Conservation (phyloP, 2,329 filamentous ascomycete species). For the Pestalotiopsis sp. region DNA sequence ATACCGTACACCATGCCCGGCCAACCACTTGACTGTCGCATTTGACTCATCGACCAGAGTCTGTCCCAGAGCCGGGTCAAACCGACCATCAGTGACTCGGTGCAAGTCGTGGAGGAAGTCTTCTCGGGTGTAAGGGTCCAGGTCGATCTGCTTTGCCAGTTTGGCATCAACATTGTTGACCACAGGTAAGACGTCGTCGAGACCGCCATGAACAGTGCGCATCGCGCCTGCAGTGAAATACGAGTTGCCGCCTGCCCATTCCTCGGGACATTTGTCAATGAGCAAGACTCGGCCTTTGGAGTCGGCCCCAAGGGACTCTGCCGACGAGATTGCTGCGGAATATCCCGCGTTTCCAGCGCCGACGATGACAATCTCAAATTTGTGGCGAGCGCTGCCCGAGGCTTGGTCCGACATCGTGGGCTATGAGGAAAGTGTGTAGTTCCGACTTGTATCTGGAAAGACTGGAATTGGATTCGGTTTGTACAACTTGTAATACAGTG, state of each 20-base stretch:
- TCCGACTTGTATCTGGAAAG: too few species aligned
- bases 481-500: neutral
- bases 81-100: constrained; percentile 57
- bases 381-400: neutral
- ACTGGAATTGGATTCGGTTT: too few species aligned
- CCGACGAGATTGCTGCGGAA: constrained; percentile 59
- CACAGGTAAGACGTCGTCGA: constrained; percentile 59
- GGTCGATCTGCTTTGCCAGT: constrained; percentile 54
- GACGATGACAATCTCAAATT: constrained; percentile 53
- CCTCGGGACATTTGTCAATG: constrained; percentile 61
- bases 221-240: constrained; percentile 69
- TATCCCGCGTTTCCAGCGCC: constrained; percentile 69
- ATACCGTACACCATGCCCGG: constrained; percentile 55
- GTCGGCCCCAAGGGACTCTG: constrained; percentile 33
- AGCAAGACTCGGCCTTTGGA: constrained; percentile 50
- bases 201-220: constrained; percentile 57
- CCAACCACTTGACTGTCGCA: constrained; percentile 57
- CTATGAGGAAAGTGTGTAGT: neutral
- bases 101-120: constrained; percentile 60
- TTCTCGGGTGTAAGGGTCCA: constrained; percentile 55
- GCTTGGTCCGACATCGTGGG: neutral
- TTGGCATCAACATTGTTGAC: constrained; percentile 59
- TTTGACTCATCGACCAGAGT: constrained; percentile 55
- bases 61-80: constrained; percentile 50
- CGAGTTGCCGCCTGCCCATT: constrained; percentile 65